phyloP scores from a whole-genome alignment of 371 early-diverging fungal species.

The Saksenaea vasiformis region DNA sequence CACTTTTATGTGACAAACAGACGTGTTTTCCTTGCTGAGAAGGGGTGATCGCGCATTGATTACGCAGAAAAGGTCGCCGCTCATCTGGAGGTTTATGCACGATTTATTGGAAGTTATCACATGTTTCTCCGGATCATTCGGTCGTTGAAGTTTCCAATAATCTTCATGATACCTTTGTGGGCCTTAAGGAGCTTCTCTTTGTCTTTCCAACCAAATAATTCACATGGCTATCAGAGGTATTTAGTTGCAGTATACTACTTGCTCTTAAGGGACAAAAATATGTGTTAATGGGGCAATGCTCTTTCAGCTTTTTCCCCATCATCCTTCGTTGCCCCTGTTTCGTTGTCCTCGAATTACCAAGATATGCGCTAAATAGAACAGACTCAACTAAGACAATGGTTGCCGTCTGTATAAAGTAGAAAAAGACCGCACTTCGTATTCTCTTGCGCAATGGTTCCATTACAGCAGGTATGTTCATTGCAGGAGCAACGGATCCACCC shows the following conservation, averaged over 20 bases:
- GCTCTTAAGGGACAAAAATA: neutral
- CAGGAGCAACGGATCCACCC: neutral
- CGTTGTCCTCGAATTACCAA: neutral
- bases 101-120: neutral
- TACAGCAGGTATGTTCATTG: neutral
- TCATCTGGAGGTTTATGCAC: neutral
- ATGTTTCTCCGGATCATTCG: neutral
- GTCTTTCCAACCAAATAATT: neutral
- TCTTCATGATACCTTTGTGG: neutral
- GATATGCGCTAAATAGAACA: neutral
- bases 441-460: neutral
- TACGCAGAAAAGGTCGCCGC: neutral
- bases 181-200: neutral
- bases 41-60: slow-evolving; percentile 2
- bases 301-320: neutral
- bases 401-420: neutral
- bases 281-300: neutral
- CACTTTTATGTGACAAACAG: neutral
- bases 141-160: neutral
- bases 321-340: neutral
- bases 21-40: slow-evolving; percentile 2
- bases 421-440: neutral
- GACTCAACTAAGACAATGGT: neutral
- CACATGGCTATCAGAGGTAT: no score
- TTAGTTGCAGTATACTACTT: no score